Evolutionary conservation across 2,329 filamentous ascomycete genomes (phyloP), one percentile per base, ranked within the genome.

Genomic region (Aspergillus niger): DNA sequence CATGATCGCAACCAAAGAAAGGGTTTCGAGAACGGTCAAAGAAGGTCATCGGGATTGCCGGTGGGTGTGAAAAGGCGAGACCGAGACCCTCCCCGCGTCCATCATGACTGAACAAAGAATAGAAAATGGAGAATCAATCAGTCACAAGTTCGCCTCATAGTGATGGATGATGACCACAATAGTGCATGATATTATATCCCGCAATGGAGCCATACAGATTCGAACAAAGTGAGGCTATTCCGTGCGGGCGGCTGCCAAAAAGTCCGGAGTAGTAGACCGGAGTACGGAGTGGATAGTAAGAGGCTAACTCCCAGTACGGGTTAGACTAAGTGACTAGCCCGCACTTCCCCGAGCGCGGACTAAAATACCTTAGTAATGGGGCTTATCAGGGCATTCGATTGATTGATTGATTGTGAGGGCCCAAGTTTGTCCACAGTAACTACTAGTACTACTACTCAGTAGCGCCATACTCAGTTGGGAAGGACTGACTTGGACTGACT

Each of bases 241-340:
- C 53, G 53, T 47, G 53, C 17, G 38, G 44, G 24, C 26, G 39
- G 24, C 22, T 43, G 38, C n/a, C n/a, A 8, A 41, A 28, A 10
- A 55, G 53, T 55, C 53, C 53, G 39, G 53, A 44, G 53, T 47
- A 55, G 52, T 55, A 28, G 41, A 32, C 52, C 52, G n/a, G 32
- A 55, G 41, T 41, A 43, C 52, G 52, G 52, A 55, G 38, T 55
- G 44, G 38, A 7, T 52, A 32, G 22, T 36, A 52, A 39, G 28
- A 20, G 32, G 10, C 32, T 36, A 36, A 36, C 32, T 13, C 32
- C 10, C 32, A 36, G 11, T 36, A 13, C 32, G 32, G 32, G 50
- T 22, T 28, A 36, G 28, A 20, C 32, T 36, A 36, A 36, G 32
- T 36, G n/a, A 39, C 50, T 52, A 52, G 32, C 32, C 17, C 11